Base-by-base conservation (phyloP, 2,329 filamentous ascomycete genomes). In the Lojkania enalia region DNA sequence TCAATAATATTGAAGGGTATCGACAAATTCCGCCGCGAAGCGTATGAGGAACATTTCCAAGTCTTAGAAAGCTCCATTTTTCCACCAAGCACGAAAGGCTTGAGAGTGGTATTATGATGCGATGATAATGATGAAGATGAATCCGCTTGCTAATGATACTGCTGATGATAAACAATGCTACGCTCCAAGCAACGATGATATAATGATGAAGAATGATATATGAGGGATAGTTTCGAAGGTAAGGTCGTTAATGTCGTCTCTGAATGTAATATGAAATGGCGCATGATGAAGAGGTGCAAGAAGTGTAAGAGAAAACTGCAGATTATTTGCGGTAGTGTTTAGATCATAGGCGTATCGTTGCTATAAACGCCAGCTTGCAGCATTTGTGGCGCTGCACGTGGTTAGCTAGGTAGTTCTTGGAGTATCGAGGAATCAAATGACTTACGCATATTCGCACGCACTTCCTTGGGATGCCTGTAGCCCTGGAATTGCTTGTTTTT, bases 361-460 rank as follows among this genome's bases (percentile, higher is more conserved):
- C 14, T 23, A 32, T 67, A 69, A 1, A 75, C 74, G 11, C 74
- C 75, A 15, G 68, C 58, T 52, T 77, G 74, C 9, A 77, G 44
- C 7, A 65, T 69, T 14, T 71, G 67, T 0, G 75, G 74, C 7
- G 7, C 23, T 27, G 23, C 23, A 27, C n/a, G n/a, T 27, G 23
- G 23, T 9, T 27, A 9, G 23, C n/a, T 27, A 27, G 23, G 7
- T 27, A n/a, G n/a, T 7, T n/a, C 7, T 27, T 27, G 23, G 7
- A n/a, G 23, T 9, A 7, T 9, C 7, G 23, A n/a, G 23, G 23
- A n/a, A 27, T n/a, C n/a, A 27, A n/a, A 33, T 16, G 7, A 9
- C 30, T 33, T 9, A 16, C 19, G 74, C 74, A 78, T 76, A 35
- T 78, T 78, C 31, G 75, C 75, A 16, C 74, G 60, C 14, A 77